Percentiles rank a stretch among this genome's conserved stretches.
Conservation (phyloP, 257 asterid species). For the Solanum gandarillasii region DNA sequence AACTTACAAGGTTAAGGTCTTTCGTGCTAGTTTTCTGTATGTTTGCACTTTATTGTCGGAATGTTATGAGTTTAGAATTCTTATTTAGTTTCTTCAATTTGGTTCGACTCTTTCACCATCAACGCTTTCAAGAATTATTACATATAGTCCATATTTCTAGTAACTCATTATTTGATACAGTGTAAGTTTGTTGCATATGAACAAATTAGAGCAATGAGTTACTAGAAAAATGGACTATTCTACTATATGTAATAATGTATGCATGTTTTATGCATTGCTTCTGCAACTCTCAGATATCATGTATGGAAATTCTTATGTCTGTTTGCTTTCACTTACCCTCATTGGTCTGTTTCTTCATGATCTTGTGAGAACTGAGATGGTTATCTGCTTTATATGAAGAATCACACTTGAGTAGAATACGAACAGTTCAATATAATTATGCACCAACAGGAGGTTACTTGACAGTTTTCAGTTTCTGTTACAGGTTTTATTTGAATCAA, state of each 20-base stretch:
- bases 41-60: not conserved
- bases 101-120: not conserved
- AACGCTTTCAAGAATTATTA: not conserved
- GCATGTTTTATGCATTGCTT: not conserved
- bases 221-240: not conserved
- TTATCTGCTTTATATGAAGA: not conserved
- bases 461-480: not conserved
- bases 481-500: constrained; percentile 81
- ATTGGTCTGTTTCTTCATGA: not conserved
- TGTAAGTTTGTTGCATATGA: not conserved
- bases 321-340: not conserved
- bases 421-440: not conserved
- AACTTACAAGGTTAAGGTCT: constrained; percentile 58
- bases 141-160: not conserved
- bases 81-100: not conserved
- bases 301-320: not conserved
- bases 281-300: not conserved
- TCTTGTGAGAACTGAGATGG: not conserved
- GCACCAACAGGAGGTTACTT: not conserved
- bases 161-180: not conserved
- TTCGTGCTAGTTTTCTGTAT: not conserved
- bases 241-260: not conserved
- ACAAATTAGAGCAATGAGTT: not conserved
- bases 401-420: not conserved
- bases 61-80: not conserved